Base-by-base conservation (phyloP, 495 filamentous ascomycete species). In the Darksidea phi region DNA sequence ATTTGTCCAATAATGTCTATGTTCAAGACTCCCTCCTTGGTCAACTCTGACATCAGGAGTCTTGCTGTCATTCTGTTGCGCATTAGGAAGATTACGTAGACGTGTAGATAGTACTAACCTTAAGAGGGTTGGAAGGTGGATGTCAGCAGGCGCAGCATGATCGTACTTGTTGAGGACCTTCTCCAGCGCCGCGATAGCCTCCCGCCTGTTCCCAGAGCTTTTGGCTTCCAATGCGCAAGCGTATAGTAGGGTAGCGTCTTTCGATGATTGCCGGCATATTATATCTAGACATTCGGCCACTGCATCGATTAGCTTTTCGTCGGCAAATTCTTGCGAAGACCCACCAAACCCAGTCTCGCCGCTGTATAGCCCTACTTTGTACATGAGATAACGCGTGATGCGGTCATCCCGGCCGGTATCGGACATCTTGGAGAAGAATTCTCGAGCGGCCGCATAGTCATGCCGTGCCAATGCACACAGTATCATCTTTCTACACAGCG, bases 191-290 rank as follows among this genome's bases (percentile, higher is more conserved):
- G 73, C 71, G 25, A 88, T 73, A 4, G 84, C 82, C 54, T 83
- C 77, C 7, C 64, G 58, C 25, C 80, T 83, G 60, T 89, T 80
- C 1, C 86, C 84, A 0, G 74, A 70, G 64, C 84, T 76, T 41
- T 91, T 84, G 3, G 90, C 87, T 65, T 93, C 89, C 1, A 88
- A 72, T 57, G 86, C 84, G 64, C 90, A 94, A 0, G 89, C 87
- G 51, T 88, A 87, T 6, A 95, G 77, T 54, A 88, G 82, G 23
- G 72, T 77, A 7, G 80, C 75, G 54, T 86, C 78, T 43, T 82
- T 78, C 6, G 77, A 70, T 0, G 77, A 74, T 23, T 73, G 59
- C 41, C 75, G 70, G 37, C 71, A 77, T 25, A 93, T 74, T 0
- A 64, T 67, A 38, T 82, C 70, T 24, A 90, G 79, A 53, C 82